A percentile compares a stretch with the other conserved stretches of the same genome.
phyloP scores from a whole-genome alignment of 2,329 filamentous ascomycete species.

The Zopfia rhizophila region DNA sequence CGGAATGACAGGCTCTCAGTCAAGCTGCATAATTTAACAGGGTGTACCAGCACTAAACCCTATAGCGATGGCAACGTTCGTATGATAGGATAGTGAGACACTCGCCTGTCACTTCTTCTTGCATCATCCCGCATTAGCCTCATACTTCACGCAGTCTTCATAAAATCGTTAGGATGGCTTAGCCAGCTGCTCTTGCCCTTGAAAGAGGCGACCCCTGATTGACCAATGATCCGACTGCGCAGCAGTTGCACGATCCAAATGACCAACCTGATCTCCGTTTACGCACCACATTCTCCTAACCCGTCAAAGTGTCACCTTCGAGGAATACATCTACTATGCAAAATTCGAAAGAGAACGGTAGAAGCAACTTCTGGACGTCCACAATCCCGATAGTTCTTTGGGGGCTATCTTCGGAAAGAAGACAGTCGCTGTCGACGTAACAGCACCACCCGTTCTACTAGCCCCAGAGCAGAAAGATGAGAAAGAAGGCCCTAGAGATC shows the following conservation, averaged over 20 bases:
- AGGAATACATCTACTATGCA: slow-evolving; percentile 55
- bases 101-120: too few species aligned
- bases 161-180: too few species aligned
- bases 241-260: slow-evolving; percentile 8
- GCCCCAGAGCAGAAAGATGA: neutral
- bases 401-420: slow-evolving; percentile 4
- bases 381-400: slow-evolving; percentile 3
- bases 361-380: slow-evolving; percentile 23
- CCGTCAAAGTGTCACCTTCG: slow-evolving; percentile 34
- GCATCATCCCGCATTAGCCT: too few species aligned
- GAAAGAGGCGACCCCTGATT: slow-evolving; percentile 12
- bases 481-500: slow-evolving; percentile 13
- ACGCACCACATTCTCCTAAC: slow-evolving; percentile 1
- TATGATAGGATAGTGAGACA: too few species aligned
- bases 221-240: neutral
- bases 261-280: neutral
- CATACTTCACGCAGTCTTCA: too few species aligned
- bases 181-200: slow-evolving; percentile 14
- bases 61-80: too few species aligned
- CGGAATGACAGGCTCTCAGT: too few species aligned
- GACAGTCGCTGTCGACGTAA: slow-evolving; percentile 8
- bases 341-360: slow-evolving; percentile 49
- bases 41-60: too few species aligned
- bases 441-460: slow-evolving; percentile 7
- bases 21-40: too few species aligned